A percentile compares a stretch with the other conserved stretches of the same genome.
Evolutionary conservation across 441 rosid genomes (phyloP).

Genomic region (Raphanus hybrid): DNA sequence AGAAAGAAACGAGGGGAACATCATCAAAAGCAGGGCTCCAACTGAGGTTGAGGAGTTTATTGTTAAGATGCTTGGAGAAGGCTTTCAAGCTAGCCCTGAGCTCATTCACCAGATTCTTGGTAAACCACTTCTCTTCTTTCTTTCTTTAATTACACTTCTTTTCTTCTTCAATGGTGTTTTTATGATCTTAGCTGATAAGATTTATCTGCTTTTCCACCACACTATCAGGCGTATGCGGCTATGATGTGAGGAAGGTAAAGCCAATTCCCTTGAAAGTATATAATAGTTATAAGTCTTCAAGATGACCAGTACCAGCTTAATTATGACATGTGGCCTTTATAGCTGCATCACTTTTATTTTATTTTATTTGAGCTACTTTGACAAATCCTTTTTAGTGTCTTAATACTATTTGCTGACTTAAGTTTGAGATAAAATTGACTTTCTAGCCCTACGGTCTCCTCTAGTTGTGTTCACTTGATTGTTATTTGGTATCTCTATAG

Average conservation of each 20-base stretch:
- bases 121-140: constrained; percentile 42
- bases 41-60: constrained; percentile 57
- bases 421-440: constrained; percentile 36
- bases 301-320: no score
- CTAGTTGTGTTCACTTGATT: constrained; percentile 34
- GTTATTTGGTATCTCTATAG: constrained; percentile 31
- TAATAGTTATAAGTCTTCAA: no score
- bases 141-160: background rate
- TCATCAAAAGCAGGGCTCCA: constrained; percentile 24
- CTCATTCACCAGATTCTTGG: constrained; percentile 59
- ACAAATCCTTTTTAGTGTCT: constrained; percentile 23
- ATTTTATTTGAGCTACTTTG: constrained; percentile 2
- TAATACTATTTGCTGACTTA: constrained; percentile 18
- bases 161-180: constrained; percentile 9
- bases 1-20: constrained; percentile 30
- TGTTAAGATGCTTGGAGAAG: constrained; percentile 60
- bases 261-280: constrained; percentile 1
- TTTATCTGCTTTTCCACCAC: constrained; percentile 19
- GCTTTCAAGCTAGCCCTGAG: constrained; percentile 58
- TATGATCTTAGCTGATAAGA: constrained; percentile 19
- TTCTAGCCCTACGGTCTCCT: constrained; percentile 8
- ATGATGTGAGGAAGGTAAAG: constrained; percentile 54
- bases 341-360: constrained; percentile 27
- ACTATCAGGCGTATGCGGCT: constrained; percentile 53
- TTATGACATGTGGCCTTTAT: constrained; percentile 21